These are phyloP conservation scores for Noccaea caerulescens DNA, from an alignment of 345 rosid genomes.

Conservation along the genomic window DNA sequence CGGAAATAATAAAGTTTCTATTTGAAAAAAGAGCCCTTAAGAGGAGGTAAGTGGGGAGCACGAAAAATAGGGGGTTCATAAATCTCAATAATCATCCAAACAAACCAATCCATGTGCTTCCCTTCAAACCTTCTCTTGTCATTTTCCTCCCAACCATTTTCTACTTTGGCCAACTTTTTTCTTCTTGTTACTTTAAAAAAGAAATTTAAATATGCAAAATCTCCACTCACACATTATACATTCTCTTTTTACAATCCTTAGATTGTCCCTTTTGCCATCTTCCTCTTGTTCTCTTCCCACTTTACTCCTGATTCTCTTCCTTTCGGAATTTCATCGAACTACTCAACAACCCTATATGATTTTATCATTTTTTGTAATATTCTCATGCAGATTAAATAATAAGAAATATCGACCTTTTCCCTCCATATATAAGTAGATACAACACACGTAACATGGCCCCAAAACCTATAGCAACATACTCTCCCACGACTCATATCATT, in stretches of 20 bases:
- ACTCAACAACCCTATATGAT: slow-evolving; percentile 41
- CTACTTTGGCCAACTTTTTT: slow-evolving; percentile 53
- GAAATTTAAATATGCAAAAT: slow-evolving; percentile 21
- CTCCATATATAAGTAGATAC: slow-evolving; percentile 46
- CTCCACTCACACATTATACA: slow-evolving; percentile 48
- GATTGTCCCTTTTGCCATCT: slow-evolving; percentile 57
- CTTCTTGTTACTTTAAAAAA: slow-evolving; percentile 10
- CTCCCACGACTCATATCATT: slow-evolving; percentile 31
- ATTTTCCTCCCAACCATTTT: slow-evolving; percentile 48
- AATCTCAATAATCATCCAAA: slow-evolving; percentile 67
- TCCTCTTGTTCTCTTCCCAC: slow-evolving; percentile 64
- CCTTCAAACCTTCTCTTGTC: slow-evolving; percentile 63
- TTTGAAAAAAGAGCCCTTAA: slow-evolving; percentile 25
- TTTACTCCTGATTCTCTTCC: slow-evolving; percentile 62
- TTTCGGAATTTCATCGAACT: slow-evolving; percentile 53
- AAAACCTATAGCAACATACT: slow-evolving; percentile 28
- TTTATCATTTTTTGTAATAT: slow-evolving; percentile 12
- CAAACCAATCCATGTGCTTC: slow-evolving; percentile 80
- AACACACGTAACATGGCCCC: slow-evolving; percentile 36
- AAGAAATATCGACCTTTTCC: slow-evolving; percentile 20
- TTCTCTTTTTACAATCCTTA: slow-evolving; percentile 53
- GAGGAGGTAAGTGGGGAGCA: slow-evolving; percentile 43
- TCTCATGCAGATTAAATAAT: slow-evolving; percentile 43
- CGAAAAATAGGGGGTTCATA: slow-evolving; percentile 35
- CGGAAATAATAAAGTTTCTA: slow-evolving; percentile 7